Conservation (phyloP, 768 basidiomycete genomes). For the Podaxis pistillaris region DNA sequence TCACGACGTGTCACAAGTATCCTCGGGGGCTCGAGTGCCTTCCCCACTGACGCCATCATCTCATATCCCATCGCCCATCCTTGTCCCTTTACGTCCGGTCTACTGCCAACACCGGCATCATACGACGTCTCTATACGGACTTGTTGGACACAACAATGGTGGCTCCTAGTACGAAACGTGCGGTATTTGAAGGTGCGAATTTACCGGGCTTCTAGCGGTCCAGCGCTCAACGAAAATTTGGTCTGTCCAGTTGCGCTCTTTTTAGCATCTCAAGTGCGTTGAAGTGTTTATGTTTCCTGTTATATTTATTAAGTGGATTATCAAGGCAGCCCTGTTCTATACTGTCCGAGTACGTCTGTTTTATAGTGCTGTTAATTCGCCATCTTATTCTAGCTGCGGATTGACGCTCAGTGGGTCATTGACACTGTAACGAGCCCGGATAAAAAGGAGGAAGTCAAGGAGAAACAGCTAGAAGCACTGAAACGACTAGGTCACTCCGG, state of each 20-base stretch:
- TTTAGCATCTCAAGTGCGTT: slow-evolving; percentile 49
- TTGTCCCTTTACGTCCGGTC: background rate
- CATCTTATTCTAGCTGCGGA: background rate
- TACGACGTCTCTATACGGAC: background rate
- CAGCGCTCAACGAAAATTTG: slow-evolving; percentile 13
- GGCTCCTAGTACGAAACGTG: slow-evolving; percentile 38
- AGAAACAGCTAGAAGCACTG: slow-evolving; percentile 69
- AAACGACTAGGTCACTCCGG: slow-evolving; percentile 69
- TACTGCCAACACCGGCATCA: no score
- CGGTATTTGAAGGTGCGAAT: slow-evolving; percentile 42
- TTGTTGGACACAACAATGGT: slow-evolving; percentile 22
- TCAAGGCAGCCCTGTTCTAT: slow-evolving; percentile 77
- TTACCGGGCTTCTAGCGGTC: slow-evolving; percentile 2
- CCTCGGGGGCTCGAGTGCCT: background rate
- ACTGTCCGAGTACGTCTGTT: slow-evolving; percentile 59
- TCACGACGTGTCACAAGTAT: background rate
- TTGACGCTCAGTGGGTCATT: slow-evolving; percentile 57
- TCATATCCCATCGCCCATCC: background rate
- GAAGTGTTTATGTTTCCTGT: slow-evolving; percentile 2
- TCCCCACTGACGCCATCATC: background rate
- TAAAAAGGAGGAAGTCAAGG: slow-evolving; percentile 58
- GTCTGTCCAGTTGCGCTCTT: slow-evolving; percentile 46
- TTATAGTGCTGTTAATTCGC: background rate
- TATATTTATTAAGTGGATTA: slow-evolving; percentile 22
- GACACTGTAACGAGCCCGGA: slow-evolving; percentile 52